Base-by-base conservation (phyloP, 208 protist species). In the Hexamita inflata region DNA sequence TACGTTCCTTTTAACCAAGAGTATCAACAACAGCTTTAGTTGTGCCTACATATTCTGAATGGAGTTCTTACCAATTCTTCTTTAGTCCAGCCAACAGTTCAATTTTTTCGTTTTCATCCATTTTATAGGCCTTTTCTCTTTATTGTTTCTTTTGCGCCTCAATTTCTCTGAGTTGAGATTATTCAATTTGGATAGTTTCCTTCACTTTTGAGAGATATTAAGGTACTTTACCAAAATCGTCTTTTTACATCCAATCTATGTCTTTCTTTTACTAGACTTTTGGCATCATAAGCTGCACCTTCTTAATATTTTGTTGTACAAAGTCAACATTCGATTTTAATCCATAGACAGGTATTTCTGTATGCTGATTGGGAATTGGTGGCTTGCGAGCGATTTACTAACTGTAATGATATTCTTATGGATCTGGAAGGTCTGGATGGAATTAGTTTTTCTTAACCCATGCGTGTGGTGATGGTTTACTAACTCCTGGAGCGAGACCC, bases 241-340 rank as follows among this genome's bases (percentile, higher is more conserved):
- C 35, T 4, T n/a, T 4, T 38, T 70, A 7, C 15, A 34, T 70
- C 64, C 64, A 70, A 45, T 70, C 64, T 11, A 70, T 15, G 9
- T 70, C 64, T 11, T 15, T 4, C n/a, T 45, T 70, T 32, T 49
- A 15, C 2, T n/a, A 45, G 4, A 34, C 30, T 42, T n/a, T n/a
- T 15, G 64, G 64, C 15, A 70, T 34, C 64, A 70, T 70, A 32
- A 70, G 30, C 4, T 7, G 11, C n/a, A 34, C 64, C 4, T 45
- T 13, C 9, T 15, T 70, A 49, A 70, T 45, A 49, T 70, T 70
- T 11, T 7, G 19, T n/a, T 45, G 11, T 40, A 70, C 35, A 45
- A 70, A 70, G 35, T 70, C 38, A n/a, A 15, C 38, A 34, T 70
- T 70, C 2, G 64, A 70, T 38, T 38, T n/a, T n/a, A 70, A 49